phyloP scores from a whole-genome alignment of 176 grass and related monocot species.

The Rhipidocladum racemiflorum region DNA sequence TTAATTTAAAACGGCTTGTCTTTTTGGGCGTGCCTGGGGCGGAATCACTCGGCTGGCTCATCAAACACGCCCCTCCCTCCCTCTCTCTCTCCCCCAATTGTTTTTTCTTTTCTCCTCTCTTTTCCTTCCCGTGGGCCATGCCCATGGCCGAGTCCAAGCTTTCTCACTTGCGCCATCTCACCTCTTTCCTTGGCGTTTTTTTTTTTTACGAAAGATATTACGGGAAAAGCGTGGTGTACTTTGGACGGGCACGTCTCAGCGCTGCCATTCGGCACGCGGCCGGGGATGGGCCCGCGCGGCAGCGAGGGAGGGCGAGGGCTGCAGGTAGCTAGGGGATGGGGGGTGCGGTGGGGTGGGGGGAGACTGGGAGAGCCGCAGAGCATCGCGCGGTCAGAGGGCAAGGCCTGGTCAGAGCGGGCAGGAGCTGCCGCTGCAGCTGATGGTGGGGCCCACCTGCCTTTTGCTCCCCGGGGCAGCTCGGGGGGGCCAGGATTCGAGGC shows the following conservation, averaged over 20 bases:
- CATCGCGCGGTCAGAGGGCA: too few relatives aligned
- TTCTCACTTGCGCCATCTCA: neutral
- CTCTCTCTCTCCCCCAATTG: neutral
- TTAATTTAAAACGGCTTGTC: slow-evolving; percentile 26
- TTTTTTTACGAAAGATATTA: neutral
- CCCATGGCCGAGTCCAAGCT: neutral
- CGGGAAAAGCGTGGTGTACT: neutral
- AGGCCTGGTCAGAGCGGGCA: too few relatives aligned
- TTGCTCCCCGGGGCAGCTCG: too few relatives aligned
- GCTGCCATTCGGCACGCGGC: neutral
- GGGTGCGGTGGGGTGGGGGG: too few relatives aligned
- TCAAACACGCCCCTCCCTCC: too few relatives aligned
- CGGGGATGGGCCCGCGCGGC: neutral
- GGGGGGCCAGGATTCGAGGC: too few relatives aligned
- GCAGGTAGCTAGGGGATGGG: too few relatives aligned
- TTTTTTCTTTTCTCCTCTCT: neutral
- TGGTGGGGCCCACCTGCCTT: too few relatives aligned
- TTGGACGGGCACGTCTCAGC: slow-evolving; percentile 1
- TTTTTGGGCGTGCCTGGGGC: slow-evolving; percentile 51
- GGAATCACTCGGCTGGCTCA: slow-evolving; percentile 34
- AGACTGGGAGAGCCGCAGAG: too few relatives aligned
- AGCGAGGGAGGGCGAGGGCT: neutral
- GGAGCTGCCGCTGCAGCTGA: too few relatives aligned
- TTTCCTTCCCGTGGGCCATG: neutral
- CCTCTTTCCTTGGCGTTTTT: neutral